Conservation (phyloP, 345 rosid genomes). For the Citrus cavaleriei region DNA sequence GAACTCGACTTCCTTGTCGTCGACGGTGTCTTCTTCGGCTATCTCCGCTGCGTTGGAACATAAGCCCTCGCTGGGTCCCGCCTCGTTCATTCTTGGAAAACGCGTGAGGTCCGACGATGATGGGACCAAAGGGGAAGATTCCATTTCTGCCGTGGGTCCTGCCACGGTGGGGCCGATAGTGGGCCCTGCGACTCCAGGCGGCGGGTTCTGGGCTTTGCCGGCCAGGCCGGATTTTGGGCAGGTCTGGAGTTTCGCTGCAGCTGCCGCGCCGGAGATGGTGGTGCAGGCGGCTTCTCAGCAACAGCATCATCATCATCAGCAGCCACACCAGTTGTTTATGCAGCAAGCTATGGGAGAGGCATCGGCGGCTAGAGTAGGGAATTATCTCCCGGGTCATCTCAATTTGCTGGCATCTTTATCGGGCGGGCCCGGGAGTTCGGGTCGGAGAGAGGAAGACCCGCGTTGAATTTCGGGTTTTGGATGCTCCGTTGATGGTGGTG, state of each 20-base stretch:
- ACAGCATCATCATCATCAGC: slow-evolving; percentile 15
- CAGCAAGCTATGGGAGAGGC: slow-evolving; percentile 92
- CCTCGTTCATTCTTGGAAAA: slow-evolving; percentile 91
- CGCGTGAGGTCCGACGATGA: slow-evolving; percentile 70
- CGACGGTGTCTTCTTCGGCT: slow-evolving; percentile 26
- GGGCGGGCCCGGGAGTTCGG: slow-evolving; percentile 62
- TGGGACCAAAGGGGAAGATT: slow-evolving; percentile 30
- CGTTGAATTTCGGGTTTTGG: slow-evolving; percentile 32
- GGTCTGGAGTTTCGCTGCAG: slow-evolving; percentile 71
- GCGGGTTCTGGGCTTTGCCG: slow-evolving; percentile 93
- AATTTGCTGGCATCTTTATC: slow-evolving; percentile 85
- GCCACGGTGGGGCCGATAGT: slow-evolving; percentile 33
- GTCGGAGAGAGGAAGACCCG: slow-evolving; percentile 60
- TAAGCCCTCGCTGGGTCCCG: slow-evolving; percentile 63
- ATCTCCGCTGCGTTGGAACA: slow-evolving; percentile 43
- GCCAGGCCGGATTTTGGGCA: slow-evolving; percentile 72
- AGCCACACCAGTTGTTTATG: slow-evolving; percentile 41
- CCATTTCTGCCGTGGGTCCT: slow-evolving; percentile 28
- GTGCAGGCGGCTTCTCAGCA: slow-evolving; percentile 43
- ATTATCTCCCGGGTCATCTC: slow-evolving; percentile 81
- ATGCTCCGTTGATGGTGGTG: slow-evolving; percentile 13
- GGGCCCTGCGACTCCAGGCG: slow-evolving; percentile 36
- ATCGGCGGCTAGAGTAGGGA: slow-evolving; percentile 80
- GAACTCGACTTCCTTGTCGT: slow-evolving; percentile 42
- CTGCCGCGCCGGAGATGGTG: slow-evolving; percentile 57